Base-by-base conservation (phyloP, 164 flowering plant genomes). In the Hamamelis virginiana region DNA sequence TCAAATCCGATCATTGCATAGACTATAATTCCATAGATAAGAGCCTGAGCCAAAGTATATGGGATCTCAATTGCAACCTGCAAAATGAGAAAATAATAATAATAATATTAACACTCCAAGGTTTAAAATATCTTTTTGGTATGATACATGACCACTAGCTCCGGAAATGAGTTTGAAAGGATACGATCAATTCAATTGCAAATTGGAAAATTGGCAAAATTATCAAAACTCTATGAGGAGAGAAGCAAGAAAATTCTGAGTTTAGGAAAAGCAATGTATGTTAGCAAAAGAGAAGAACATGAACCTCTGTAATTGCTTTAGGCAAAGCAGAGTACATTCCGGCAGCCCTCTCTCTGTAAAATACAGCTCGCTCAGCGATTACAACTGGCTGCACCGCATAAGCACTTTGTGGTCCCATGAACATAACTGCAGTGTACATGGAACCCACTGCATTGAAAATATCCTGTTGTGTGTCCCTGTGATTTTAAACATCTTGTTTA, bases 311-410 rank as follows among this genome's bases (percentile, higher is more conserved):
- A 44, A 72, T 4, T 27, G 75, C 71, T 66, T 64, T 69, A 47
- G 70, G 70, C 52, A 69, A 65, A 12, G 71, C 64, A 25, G 76
- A 73, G 23, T 73, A 75, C 72, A 76, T 62, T n/a, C 78, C 78
- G 8, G 75, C 67, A 61, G 75, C 78, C 9, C 59, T 59, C 48
- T 74, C 77, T 28, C 77, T 56, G 14, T 75, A 75, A 47, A 43
- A 75, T 0, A 75, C 72, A 9, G 71, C 15, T 41, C 74, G 28
- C 47, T 67, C 78, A 9, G 53, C 14, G 8, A 23, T 9, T 1
- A 71, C 47, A 8, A 72, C 64, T 11, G 75, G 78, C 16, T 50
- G 68, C 14, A 68, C 68, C 0, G 65, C 1, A n/a, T 65, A 28
- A 13, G 75, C 75, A 62, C 45, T 62, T 25, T 67, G 71, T 1